phyloP scores from a whole-genome alignment of 2,329 filamentous ascomycete genomes.

The Aspergillus niger region DNA sequence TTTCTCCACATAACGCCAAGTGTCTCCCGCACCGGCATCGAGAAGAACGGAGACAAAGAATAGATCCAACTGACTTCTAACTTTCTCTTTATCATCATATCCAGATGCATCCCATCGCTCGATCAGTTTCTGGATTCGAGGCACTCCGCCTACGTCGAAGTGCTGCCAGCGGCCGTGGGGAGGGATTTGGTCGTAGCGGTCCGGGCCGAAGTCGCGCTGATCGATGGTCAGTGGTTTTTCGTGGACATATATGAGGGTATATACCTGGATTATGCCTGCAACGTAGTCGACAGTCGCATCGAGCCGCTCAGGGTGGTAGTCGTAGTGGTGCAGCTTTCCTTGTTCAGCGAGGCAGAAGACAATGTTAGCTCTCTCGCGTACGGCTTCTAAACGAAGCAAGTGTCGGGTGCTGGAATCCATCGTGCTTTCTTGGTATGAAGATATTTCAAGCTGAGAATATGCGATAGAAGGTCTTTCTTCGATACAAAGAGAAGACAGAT shows the following conservation, averaged over 20 bases:
- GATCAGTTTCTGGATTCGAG: constrained; percentile 52
- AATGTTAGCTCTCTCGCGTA: constrained; percentile 29
- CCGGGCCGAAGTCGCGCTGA: constrained; percentile 56
- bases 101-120: constrained; percentile 48
- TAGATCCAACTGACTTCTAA: constrained; percentile 60
- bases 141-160: constrained; percentile 59
- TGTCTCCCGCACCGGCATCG: constrained; percentile 57
- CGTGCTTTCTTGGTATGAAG: neutral
- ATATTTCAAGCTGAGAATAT: neutral
- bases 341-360: constrained; percentile 41
- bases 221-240: neutral
- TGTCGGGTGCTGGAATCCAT: constrained; percentile 29
- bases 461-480: neutral
- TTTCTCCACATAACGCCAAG: constrained; percentile 52
- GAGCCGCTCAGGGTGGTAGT: constrained; percentile 44
- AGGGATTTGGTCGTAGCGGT: constrained; percentile 52
- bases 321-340: constrained; percentile 47
- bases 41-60: constrained; percentile 64
- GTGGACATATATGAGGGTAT: neutral
- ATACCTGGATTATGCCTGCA: constrained; percentile 46
- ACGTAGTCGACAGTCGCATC: constrained; percentile 48
- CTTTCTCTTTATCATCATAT: constrained; percentile 50
- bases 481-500: neutral
- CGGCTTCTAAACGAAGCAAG: constrained; percentile 32
- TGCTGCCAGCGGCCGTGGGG: constrained; percentile 65